Evolutionary conservation across 2,329 filamentous ascomycete species (phyloP), one percentile per base, ranked within the genome.

Genomic region (Ceratocystiopsis sp.): DNA sequence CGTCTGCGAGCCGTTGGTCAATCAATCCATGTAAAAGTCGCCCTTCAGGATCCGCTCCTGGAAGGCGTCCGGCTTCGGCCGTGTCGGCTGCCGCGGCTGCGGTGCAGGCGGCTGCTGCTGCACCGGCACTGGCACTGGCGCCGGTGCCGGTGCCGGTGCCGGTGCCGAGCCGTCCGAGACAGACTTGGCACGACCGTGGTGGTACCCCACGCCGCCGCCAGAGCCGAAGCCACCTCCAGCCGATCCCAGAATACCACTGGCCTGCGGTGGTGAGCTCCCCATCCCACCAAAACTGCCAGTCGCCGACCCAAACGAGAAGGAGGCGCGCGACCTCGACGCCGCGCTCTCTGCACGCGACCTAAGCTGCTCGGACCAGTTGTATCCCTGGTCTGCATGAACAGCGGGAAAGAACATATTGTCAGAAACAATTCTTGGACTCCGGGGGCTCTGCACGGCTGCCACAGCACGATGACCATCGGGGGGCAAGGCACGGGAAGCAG

Each of bases 1-100:
- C 25, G 25, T 29, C 25, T 8, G 25, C 25, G 10, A 29, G 25
- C 10, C 25, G 25, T 29, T 29, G 7, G 25, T 29, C 9, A 11
- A 29, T 69, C 69, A 94, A 57, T 95, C 87, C 86, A 96, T 95
- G 66, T 91, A 91, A 55, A 98, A 96, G 57, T 98, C 91, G 38
- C 89, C 91, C 65, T 94, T 91, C 52, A 98, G 71, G 54, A 98
- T 96, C 52, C 93, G 78, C 70, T 98, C 91, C 62, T 95, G 87
- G 65, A 95, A 91, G 49, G 81, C 81, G 64, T 98, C 91, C 29
- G 89, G 87, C 67, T 89, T 93, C 50, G 69, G 69, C 35, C 69
- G 65, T 53, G 68, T 61, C 41, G 60, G 54, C 41, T 61, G 61
- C 51, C 65, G 64, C 41, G 66, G 64, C 55, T 62, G 65, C 39